Conservation (phyloP, 345 rosid genomes). For the Dovyalis caffra region DNA sequence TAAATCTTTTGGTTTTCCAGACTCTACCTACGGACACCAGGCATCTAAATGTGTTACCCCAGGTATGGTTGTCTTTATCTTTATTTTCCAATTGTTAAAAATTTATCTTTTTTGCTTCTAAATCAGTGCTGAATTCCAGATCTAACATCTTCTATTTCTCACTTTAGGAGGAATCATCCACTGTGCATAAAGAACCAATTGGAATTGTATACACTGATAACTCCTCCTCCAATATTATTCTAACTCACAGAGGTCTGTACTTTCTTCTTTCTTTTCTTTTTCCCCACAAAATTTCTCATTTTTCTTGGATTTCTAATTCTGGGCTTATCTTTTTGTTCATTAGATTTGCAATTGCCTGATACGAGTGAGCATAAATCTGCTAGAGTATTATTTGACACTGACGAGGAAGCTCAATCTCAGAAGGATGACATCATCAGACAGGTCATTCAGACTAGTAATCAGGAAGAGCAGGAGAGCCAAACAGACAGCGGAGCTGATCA, state of each 20-base stretch:
- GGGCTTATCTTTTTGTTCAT: slow-evolving; percentile 7
- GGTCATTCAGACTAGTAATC: slow-evolving; percentile 40
- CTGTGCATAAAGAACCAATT: slow-evolving; percentile 45
- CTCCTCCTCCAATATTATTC: neutral
- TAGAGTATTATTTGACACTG: slow-evolving; percentile 67
- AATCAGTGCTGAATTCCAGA: slow-evolving; percentile 8
- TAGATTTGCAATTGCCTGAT: slow-evolving; percentile 35
- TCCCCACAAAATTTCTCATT: neutral
- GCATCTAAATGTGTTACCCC: slow-evolving; percentile 69
- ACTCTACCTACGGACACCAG: slow-evolving; percentile 46
- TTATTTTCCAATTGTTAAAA: neutral
- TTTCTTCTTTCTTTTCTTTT: neutral
- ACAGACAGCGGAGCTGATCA: slow-evolving; percentile 5
- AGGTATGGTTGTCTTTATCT: slow-evolving; percentile 35
- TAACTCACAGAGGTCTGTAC: slow-evolving; percentile 13
- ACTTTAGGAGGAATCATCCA: slow-evolving; percentile 50
- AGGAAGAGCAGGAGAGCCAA: neutral
- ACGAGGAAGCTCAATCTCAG: slow-evolving; percentile 43
- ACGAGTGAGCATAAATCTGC: slow-evolving; percentile 61
- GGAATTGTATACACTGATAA: slow-evolving; percentile 55
- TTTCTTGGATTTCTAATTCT: neutral
- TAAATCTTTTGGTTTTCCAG: slow-evolving; percentile 32
- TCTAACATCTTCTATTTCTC: slow-evolving; percentile 27
- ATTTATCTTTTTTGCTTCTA: neutral
- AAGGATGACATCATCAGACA: slow-evolving; percentile 45